Evolutionary conservation across 352 stramenopile genomes (phyloP).

Genomic region (Phytopythium delawarense): DNA sequence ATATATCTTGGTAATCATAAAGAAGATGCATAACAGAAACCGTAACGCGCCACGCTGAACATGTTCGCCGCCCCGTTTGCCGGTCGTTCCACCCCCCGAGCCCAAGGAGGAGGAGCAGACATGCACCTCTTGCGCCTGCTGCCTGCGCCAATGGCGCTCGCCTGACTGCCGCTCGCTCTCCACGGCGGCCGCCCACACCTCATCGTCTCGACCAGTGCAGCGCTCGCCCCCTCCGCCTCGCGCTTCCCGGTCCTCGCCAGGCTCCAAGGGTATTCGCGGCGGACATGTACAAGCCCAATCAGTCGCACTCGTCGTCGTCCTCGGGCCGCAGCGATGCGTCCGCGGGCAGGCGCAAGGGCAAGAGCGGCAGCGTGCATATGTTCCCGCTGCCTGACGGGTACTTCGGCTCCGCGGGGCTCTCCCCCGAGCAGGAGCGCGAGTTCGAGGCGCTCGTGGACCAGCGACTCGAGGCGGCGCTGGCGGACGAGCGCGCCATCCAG

Average conservation of each 20-base stretch:
- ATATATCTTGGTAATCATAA: too few relatives aligned
- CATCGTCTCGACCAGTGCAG: too few relatives aligned
- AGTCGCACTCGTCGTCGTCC: conserved; percentile 2
- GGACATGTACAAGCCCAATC: neutral
- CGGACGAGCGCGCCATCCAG: conserved; percentile 24
- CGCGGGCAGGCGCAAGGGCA: neutral
- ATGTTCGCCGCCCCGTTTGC: too few relatives aligned
- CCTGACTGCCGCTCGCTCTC: neutral
- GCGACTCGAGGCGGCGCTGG: conserved; percentile 23
- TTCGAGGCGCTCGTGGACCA: conserved; percentile 19
- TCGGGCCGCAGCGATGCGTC: neutral
- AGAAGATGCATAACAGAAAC: too few relatives aligned
- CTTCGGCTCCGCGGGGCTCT: conserved; percentile 26
- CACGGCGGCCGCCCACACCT: too few relatives aligned
- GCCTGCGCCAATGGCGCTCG: neutral
- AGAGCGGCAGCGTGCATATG: neutral
- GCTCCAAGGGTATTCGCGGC: too few relatives aligned
- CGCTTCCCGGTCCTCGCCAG: too few relatives aligned
- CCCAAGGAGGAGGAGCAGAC: neutral
- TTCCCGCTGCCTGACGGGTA: conserved; percentile 9
- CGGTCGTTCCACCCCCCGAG: too few relatives aligned
- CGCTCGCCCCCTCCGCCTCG: too few relatives aligned
- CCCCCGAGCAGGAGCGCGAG: conserved; percentile 23
- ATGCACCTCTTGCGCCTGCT: neutral
- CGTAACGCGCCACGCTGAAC: too few relatives aligned